Percentiles rank a stretch among this genome's conserved stretches.
Conservation (phyloP, 2,329 filamentous ascomycete species). For the Remersonia thermophila region DNA sequence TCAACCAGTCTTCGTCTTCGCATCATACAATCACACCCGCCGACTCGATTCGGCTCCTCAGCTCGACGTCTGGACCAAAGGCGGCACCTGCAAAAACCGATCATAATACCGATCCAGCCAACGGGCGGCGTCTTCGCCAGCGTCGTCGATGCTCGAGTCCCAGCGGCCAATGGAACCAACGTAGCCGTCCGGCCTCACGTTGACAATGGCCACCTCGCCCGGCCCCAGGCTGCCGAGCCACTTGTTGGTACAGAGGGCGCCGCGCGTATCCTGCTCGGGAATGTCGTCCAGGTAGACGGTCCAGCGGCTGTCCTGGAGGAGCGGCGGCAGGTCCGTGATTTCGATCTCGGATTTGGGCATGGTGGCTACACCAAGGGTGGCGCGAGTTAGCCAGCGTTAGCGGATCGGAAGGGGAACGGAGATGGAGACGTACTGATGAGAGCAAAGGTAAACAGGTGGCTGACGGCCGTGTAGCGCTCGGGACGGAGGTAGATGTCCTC, state of each 20-base stretch:
- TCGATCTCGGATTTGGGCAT: constrained; percentile 53
- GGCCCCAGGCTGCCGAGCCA: constrained; percentile 51
- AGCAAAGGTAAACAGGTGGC: constrained; percentile 56
- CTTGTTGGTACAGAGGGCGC: constrained; percentile 48
- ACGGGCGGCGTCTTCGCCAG: constrained; percentile 38
- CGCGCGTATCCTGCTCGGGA: constrained; percentile 40
- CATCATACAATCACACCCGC: neutral
- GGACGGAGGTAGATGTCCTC: constrained; percentile 56
- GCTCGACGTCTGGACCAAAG: neutral
- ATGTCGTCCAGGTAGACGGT: constrained; percentile 61
- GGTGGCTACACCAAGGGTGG: constrained; percentile 28
- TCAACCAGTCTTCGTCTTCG: too few species aligned
- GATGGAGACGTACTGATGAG: constrained; percentile 46
- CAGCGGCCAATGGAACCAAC: constrained; percentile 50
- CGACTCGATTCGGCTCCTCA: neutral
- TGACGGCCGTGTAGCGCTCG: constrained; percentile 55
- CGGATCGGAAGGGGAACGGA: neutral
- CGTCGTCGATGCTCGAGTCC: constrained; percentile 38
- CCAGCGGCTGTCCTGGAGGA: constrained; percentile 55
- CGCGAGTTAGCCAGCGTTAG: constrained; percentile 7
- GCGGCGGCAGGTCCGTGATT: constrained; percentile 48
- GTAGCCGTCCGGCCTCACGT: constrained; percentile 63
- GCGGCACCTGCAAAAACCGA: constrained; percentile 38
- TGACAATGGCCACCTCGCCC: constrained; percentile 49
- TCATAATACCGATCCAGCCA: constrained; percentile 45